Conservation (phyloP, 2,329 filamentous ascomycete genomes). For the Stachybotrys elegans region DNA sequence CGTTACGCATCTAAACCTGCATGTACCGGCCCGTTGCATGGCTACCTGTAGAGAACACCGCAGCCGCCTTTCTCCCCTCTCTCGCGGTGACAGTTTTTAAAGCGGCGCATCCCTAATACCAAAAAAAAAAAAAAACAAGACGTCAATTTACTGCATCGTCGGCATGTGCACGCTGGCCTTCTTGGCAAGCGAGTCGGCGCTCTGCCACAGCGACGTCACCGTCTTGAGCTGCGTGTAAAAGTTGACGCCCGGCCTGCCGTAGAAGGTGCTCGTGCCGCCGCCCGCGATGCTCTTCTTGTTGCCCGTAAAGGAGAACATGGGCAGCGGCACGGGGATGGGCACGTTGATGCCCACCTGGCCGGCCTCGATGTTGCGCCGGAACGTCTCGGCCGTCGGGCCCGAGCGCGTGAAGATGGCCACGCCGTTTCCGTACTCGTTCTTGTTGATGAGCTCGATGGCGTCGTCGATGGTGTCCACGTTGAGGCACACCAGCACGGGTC, state of each 20-base stretch:
- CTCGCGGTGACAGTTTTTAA: too few relatives aligned
- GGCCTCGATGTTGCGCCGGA: slow-evolving; percentile 77
- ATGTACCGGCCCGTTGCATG: too few relatives aligned
- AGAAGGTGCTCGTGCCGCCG: slow-evolving; percentile 89
- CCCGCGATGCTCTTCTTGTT: slow-evolving; percentile 91
- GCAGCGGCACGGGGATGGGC: slow-evolving; percentile 67
- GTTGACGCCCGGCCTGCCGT: slow-evolving; percentile 84
- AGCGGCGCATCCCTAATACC: too few relatives aligned
- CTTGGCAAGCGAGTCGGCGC: slow-evolving; percentile 75
- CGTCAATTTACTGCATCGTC: slow-evolving; percentile 32
- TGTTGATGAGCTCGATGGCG: slow-evolving; percentile 76
- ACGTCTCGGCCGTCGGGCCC: slow-evolving; percentile 70
- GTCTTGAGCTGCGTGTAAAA: slow-evolving; percentile 99
- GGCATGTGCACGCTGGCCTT: slow-evolving; percentile 92
- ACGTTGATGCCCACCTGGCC: slow-evolving; percentile 86
- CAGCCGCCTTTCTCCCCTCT: too few relatives aligned
- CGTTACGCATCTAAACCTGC: too few relatives aligned
- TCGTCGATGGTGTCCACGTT: slow-evolving; percentile 75
- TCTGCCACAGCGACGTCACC: slow-evolving; percentile 86
- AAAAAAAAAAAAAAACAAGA: too few relatives aligned
- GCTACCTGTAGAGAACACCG: too few relatives aligned
- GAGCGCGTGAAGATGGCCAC: slow-evolving; percentile 79
- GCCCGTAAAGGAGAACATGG: slow-evolving; percentile 68
- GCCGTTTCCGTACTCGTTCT: slow-evolving; percentile 83
- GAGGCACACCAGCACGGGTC: slow-evolving; percentile 76